These are phyloP conservation scores for Eucalyptus cloeziana DNA, from an alignment of 345 rosid genomes.

Conservation along the genomic window DNA sequence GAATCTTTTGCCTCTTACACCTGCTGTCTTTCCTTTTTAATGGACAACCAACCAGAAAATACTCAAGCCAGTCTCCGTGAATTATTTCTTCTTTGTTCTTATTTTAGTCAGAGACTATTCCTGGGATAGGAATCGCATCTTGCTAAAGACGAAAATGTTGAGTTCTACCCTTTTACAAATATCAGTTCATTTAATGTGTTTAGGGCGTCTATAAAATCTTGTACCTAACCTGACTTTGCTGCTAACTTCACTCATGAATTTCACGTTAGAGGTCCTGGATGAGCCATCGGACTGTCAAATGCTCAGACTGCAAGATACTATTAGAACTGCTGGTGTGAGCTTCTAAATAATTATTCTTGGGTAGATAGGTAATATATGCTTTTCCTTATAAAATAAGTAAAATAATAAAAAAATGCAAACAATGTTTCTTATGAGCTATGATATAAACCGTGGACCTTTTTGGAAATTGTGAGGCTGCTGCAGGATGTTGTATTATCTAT, in stretches of 20 bases:
- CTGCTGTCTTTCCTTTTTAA: too few relatives aligned
- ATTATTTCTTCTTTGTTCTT: background rate
- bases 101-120: background rate
- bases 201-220: background rate
- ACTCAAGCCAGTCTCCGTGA: background rate
- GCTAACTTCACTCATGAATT: background rate
- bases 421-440: too few relatives aligned
- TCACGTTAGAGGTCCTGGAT: conserved; percentile 31
- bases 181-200: background rate
- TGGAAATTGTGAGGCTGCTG: too few relatives aligned
- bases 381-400: too few relatives aligned
- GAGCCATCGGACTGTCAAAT: conserved; percentile 5
- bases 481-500: too few relatives aligned
- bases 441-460: too few relatives aligned
- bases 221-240: background rate
- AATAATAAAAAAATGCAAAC: too few relatives aligned
- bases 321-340: conserved; percentile 70
- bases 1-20: too few relatives aligned
- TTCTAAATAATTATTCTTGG: background rate
- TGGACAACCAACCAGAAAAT: background rate
- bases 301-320: conserved; percentile 22
- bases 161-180: background rate
- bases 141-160: background rate
- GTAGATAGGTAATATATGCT: too few relatives aligned
- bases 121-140: background rate